Conservation (phyloP, 331 rosid genomes). For the Quercus phellos region DNA sequence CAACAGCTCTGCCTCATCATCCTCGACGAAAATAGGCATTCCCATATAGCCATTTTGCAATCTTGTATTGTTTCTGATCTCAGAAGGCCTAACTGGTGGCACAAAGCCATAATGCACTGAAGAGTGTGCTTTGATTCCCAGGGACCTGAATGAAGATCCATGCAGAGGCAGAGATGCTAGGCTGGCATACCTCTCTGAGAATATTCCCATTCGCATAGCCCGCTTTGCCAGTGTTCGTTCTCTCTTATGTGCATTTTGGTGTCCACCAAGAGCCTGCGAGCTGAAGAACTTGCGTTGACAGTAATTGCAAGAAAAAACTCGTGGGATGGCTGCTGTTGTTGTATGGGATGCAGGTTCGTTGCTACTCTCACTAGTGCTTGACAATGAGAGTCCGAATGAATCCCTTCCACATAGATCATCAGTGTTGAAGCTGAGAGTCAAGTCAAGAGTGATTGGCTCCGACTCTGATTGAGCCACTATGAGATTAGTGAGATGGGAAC, state of each 20-base stretch:
- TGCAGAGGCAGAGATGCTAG: conserved; percentile 72
- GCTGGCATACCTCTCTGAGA: conserved; percentile 59
- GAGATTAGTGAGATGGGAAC: conserved; percentile 32
- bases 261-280: conserved; percentile 97
- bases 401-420: conserved; percentile 36
- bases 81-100: conserved; percentile 48
- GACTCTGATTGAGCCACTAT: conserved; percentile 19
- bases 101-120: conserved; percentile 55
- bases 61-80: conserved; percentile 39
- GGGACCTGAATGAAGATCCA: conserved; percentile 62
- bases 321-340: conserved; percentile 30
- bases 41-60: conserved; percentile 53
- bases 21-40: conserved; percentile 57
- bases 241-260: conserved; percentile 87
- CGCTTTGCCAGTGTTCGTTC: conserved; percentile 80
- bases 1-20: conserved; percentile 58
- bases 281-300: conserved; percentile 84
- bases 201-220: conserved; percentile 74
- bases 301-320: conserved; percentile 82
- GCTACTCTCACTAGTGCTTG: conserved; percentile 85
- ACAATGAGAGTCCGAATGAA: conserved; percentile 59
- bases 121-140: conserved; percentile 84
- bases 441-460: conserved; percentile 50
- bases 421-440: conserved; percentile 55
- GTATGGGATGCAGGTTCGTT: conserved; percentile 48